These are phyloP conservation scores for Xylaria flabelliformis DNA, from an alignment of 495 filamentous ascomycete species.

Conservation along the genomic window DNA sequence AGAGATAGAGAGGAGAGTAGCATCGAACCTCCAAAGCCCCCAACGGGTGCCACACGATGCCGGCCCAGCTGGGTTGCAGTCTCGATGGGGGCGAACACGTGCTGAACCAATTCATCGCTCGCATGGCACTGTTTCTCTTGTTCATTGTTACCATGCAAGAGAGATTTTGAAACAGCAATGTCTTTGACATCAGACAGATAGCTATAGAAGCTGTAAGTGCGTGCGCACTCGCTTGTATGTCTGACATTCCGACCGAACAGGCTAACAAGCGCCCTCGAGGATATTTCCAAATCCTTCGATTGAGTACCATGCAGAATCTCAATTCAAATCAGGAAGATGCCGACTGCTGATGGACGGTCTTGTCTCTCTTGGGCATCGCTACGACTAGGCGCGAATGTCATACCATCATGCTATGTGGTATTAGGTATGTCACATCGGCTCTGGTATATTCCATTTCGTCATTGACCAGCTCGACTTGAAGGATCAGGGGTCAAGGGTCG, in stretches of 20 bases:
- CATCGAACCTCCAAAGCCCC: not conserved
- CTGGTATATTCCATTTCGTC: not conserved
- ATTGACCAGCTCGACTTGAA: constrained; percentile 1
- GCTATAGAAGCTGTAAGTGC: not conserved
- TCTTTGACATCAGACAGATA: constrained; percentile 1
- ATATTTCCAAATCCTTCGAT: constrained; percentile 2
- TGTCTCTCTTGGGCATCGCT: not conserved
- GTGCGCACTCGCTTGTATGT: not conserved
- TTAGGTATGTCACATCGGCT: constrained; percentile 7
- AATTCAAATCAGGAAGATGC: not conserved
- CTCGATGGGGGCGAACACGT: constrained; percentile 21
- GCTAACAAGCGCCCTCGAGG: constrained; percentile 10
- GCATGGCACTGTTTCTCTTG: constrained; percentile 1
- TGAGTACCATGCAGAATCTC: not conserved
- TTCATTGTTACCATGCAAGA: constrained; percentile 8
- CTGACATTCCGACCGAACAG: not conserved
- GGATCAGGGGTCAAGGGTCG: constrained; percentile 4
- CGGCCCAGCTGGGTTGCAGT: not conserved
- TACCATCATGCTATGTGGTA: not conserved
- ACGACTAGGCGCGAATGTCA: not conserved
- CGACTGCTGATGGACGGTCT: not conserved
- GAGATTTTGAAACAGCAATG: constrained; percentile 6
- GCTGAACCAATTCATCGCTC: constrained; percentile 21
- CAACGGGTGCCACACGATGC: not conserved
- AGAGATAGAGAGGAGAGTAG: not conserved